Base-by-base conservation (phyloP, 169 alveolate species). In the Eimeria praecox region DNA sequence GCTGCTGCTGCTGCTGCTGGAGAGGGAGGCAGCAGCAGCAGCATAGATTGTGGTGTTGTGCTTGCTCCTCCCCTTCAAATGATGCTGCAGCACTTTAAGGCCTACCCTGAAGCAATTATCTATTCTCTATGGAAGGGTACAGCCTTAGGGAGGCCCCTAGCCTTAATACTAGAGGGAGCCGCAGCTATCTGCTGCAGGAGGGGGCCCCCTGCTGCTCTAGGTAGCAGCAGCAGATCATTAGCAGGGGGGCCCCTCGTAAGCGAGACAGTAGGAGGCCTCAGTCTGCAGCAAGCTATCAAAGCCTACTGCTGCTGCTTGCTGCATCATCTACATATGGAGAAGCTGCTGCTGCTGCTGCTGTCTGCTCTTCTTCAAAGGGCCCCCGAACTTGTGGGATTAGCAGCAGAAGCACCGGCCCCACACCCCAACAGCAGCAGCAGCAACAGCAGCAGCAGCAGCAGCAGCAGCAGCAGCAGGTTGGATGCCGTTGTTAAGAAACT, bases 271-370 rank as follows among this genome's bases (percentile, higher is more conserved):
- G 96, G 96, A 44, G 96, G 96, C 52, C 38, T 40, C 80, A 27
- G 59, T 80, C n/a, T 93, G 40, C 40, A 73, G 46, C 75, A 2
- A 56, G 96, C 96, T 9, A 54, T 93, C 38, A 42, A 38, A 80
- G 96, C 93, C 66, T 93, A 93, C 88, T 87, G 93, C 94, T 93
- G 96, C 69, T 93, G 96, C 80, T 35, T 93, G 69, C 38, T 93
- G 42, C 90, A 82, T 33, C 96, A 93, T 89, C 96, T 93, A 49
- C 82, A 66, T 69, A 93, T 93, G 96, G 77, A 83, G 62, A 22
- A 91, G 75, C n/a, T 80, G 62, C 75, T 83, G 40, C 62, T 93
- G 38, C 10, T 80, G 44, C 73, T 83, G 88, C 59, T 93, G 80
- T 82, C 20, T 42, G 66, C 42, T 1, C 86, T 92, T 2, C 59